A percentile compares a stretch with the other conserved stretches of the same genome.
Evolutionary conservation across 2,329 filamentous ascomycete species (phyloP).

Genomic region (Allantophomopsis lycopodina): DNA sequence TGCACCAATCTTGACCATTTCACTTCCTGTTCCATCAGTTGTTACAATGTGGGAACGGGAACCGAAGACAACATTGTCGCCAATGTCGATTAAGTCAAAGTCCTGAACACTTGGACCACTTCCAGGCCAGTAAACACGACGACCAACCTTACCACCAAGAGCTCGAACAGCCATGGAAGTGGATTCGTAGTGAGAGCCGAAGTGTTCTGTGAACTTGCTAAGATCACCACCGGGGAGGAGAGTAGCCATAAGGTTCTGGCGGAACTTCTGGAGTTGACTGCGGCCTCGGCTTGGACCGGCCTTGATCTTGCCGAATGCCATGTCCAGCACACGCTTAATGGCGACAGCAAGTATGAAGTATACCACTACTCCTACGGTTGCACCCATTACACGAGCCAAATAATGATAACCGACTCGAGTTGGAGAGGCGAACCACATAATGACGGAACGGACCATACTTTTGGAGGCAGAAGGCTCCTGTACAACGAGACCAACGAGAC

Average conservation of each 20-base stretch:
- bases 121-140: constrained; percentile 42
- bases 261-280: constrained; percentile 27
- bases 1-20: constrained; percentile 29
- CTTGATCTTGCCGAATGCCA: constrained; percentile 22
- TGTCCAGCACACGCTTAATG: constrained; percentile 26
- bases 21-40: constrained; percentile 34
- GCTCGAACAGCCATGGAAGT: constrained; percentile 34
- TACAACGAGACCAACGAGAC: constrained; percentile 29
- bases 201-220: constrained; percentile 32
- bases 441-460: constrained; percentile 25
- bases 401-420: constrained; percentile 35
- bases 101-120: constrained; percentile 37
- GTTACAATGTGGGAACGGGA: constrained; percentile 38
- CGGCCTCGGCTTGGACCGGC: constrained; percentile 17
- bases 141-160: constrained; percentile 36
- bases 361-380: constrained; percentile 3
- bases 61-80: constrained; percentile 45
- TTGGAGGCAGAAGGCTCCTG: constrained; percentile 18
- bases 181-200: constrained; percentile 39
- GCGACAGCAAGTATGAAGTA: constrained; percentile 16
- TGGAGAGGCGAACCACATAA: constrained; percentile 33
- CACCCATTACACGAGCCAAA: constrained; percentile 25
- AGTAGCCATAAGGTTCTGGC: constrained; percentile 27
- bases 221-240: constrained; percentile 29
- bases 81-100: constrained; percentile 39